Conservation (phyloP, 139 green algal species). For the Yamagishiella unicocca region DNA sequence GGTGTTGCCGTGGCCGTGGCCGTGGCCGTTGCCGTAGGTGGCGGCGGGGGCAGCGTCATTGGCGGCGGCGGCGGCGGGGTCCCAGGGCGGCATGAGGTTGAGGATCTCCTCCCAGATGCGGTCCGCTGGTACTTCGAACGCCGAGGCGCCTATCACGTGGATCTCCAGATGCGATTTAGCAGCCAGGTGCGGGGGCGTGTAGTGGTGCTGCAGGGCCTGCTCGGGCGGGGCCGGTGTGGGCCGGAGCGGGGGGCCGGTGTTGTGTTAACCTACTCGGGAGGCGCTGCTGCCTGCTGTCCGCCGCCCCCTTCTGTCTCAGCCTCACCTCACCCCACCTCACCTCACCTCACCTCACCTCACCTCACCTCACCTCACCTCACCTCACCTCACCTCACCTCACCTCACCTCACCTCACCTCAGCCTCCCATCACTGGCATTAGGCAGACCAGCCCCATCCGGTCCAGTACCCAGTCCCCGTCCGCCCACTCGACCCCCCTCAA, state of each 20-base stretch:
- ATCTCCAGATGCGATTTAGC: not conserved
- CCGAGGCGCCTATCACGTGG: conserved; percentile 40
- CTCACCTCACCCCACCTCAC: too few relatives aligned
- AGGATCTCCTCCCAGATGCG: conserved; percentile 46
- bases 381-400: too few relatives aligned
- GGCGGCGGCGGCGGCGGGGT: not conserved
- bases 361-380: too few relatives aligned
- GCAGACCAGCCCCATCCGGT: too few relatives aligned
- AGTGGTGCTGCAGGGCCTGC: conserved; percentile 45
- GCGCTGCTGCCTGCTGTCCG: too few relatives aligned
- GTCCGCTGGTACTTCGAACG: conserved; percentile 46
- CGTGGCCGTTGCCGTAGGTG: not conserved
- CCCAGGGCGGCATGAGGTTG: conserved; percentile 27
- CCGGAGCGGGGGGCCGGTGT: not conserved
- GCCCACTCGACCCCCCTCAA: too few relatives aligned
- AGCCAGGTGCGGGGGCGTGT: conserved; percentile 9
- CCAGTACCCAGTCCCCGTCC: too few relatives aligned
- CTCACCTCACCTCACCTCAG: too few relatives aligned
- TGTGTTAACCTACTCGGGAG: too few relatives aligned
- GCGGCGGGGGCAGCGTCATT: not conserved
- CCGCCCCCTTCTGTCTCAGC: too few relatives aligned
- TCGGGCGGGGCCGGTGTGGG: not conserved
- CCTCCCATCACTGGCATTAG: too few relatives aligned
- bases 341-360: too few relatives aligned
- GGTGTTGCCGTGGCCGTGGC: not conserved